phyloP scores from a whole-genome alignment of 2,329 filamentous ascomycete species.

The Verruconis gallopava region DNA sequence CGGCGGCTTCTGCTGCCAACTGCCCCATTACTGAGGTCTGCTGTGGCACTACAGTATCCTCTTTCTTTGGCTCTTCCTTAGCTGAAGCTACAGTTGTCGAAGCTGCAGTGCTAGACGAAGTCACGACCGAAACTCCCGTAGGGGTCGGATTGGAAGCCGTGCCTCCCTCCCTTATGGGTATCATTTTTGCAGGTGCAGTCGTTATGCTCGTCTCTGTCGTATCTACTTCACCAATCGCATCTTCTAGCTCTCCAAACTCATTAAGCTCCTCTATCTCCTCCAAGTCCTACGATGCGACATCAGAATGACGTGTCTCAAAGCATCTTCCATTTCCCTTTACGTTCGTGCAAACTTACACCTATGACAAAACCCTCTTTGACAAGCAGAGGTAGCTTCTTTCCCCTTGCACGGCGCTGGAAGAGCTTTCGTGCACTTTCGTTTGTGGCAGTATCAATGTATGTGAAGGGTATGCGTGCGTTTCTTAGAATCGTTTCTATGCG shows the following conservation, averaged over 20 bases:
- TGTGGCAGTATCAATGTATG: constrained; percentile 79
- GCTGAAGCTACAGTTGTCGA: neutral
- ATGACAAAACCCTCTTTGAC: constrained; percentile 64
- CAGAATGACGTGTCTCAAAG: neutral
- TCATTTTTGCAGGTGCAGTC: constrained; percentile 19
- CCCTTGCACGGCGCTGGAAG: constrained; percentile 73
- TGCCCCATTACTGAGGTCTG: constrained; percentile 3
- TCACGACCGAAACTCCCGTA: neutral
- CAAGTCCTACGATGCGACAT: constrained; percentile 50
- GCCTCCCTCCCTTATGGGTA: neutral
- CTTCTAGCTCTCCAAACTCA: constrained; percentile 88
- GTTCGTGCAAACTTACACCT: constrained; percentile 3
- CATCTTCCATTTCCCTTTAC: neutral
- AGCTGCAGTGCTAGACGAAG: neutral
- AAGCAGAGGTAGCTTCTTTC: constrained; percentile 77
- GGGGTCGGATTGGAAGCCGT: constrained; percentile 4
- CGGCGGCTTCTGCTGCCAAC: constrained; percentile 7
- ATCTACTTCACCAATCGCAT: constrained; percentile 50
- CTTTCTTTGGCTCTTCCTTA: constrained; percentile 1
- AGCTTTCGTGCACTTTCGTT: constrained; percentile 80
- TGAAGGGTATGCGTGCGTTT: constrained; percentile 88
- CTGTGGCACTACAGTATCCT: constrained; percentile 5
- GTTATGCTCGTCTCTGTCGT: constrained; percentile 14
- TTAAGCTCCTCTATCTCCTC: constrained; percentile 98
- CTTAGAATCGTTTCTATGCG: constrained; percentile 92